Conservation (phyloP, 495 filamentous ascomycete genomes). For the Pyronema domesticum region DNA sequence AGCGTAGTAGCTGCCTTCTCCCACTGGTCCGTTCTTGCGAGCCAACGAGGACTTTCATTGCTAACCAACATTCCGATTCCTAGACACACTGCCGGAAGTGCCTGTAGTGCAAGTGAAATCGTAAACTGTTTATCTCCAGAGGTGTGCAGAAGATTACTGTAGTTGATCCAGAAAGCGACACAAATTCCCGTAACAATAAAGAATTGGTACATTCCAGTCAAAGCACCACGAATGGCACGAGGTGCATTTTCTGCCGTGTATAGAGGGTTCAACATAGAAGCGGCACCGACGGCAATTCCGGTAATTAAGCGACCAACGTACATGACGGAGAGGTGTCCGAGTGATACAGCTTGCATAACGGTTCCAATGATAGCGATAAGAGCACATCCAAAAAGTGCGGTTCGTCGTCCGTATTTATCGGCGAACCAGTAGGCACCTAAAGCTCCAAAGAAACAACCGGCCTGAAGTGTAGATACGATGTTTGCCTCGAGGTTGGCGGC, state of each 20-base stretch:
- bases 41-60: conserved; percentile 55
- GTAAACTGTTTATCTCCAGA: conserved; percentile 39
- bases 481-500: conserved; percentile 32
- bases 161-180: conserved; percentile 52
- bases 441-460: conserved; percentile 47
- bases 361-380: conserved; percentile 14
- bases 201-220: conserved; percentile 55
- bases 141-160: conserved; percentile 38
- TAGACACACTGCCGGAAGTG: conserved; percentile 44
- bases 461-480: conserved; percentile 50
- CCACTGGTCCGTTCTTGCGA: conserved; percentile 51
- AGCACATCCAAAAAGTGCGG: conserved; percentile 14
- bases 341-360: conserved; percentile 24
- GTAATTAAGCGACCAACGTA: conserved; percentile 50
- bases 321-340: conserved; percentile 34
- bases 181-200: conserved; percentile 45
- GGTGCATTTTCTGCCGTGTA: conserved; percentile 49
- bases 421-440: conserved; percentile 38
- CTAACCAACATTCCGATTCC: conserved; percentile 39
- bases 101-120: conserved; percentile 51
- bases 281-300: conserved; percentile 47
- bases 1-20: conserved; percentile 44
- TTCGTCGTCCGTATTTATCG: conserved; percentile 38
- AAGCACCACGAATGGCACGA: conserved; percentile 48
- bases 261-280: conserved; percentile 45